A percentile compares a stretch with the other conserved stretches of the same genome.
These are phyloP conservation scores for Colletotrichum chlorophyti DNA, from an alignment of 2,329 filamentous ascomycete species.

Conservation along the genomic window DNA sequence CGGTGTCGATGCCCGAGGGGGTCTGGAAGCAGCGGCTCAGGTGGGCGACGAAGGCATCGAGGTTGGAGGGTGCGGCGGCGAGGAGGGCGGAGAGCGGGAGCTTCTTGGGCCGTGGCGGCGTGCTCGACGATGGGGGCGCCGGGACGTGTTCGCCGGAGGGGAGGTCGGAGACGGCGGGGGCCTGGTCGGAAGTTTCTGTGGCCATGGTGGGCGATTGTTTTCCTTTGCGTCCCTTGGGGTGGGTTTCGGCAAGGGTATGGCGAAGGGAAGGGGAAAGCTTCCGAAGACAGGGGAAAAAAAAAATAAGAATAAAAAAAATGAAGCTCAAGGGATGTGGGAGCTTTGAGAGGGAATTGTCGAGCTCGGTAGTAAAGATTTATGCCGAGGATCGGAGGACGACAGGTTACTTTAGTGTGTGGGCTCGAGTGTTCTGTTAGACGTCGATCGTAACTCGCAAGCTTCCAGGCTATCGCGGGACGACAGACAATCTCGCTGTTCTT, in stretches of 20 bases:
- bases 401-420: background rate
- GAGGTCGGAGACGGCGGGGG: conserved; percentile 39
- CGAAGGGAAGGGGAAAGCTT: background rate
- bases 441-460: too few relatives aligned
- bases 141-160: conserved; percentile 45
- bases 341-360: background rate
- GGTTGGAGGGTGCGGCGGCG: conserved; percentile 44
- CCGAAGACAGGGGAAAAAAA: too few relatives aligned
- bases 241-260: background rate
- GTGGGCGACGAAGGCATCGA: conserved; percentile 62
- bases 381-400: conserved; percentile 26
- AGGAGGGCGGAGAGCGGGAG: conserved; percentile 39
- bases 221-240: background rate
- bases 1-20: conserved; percentile 72
- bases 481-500: too few relatives aligned
- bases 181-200: conserved; percentile 25
- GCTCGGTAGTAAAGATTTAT: conserved; percentile 26
- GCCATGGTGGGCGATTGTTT: conserved; percentile 20
- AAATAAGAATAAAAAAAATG: background rate
- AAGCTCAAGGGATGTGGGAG: background rate
- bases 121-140: conserved; percentile 30
- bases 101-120: conserved; percentile 24
- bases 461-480: too few relatives aligned
- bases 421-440: conserved; percentile 20
- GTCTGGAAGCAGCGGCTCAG: conserved; percentile 71